phyloP scores from a whole-genome alignment of 106 monocot species.

The Chionographis japonica region DNA sequence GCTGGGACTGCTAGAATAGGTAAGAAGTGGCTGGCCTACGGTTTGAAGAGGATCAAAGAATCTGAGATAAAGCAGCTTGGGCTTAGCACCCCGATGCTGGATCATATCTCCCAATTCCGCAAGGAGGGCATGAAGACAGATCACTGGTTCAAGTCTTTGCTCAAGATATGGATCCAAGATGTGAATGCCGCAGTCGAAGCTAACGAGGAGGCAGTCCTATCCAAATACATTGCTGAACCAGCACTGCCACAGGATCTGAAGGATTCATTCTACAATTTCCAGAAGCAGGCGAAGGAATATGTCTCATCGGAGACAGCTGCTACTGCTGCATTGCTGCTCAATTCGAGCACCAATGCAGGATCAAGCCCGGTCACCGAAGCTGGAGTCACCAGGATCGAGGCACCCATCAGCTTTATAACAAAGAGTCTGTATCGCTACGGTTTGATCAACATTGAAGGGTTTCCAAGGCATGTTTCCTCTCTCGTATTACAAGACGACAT shows the following conservation, averaged over 20 bases:
- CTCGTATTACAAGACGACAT: slow-evolving; percentile 76
- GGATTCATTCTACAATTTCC: slow-evolving; percentile 71
- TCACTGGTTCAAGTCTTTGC: slow-evolving; percentile 80
- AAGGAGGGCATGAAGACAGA: slow-evolving; percentile 98
- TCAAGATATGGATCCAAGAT: slow-evolving; percentile 91
- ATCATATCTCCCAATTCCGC: slow-evolving; percentile 66
- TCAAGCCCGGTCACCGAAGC: background rate
- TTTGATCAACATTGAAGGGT: slow-evolving; percentile 51
- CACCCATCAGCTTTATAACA: slow-evolving; percentile 42
- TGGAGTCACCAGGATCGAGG: slow-evolving; percentile 45
- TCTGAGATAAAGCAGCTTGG: slow-evolving; percentile 81
- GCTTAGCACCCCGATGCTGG: slow-evolving; percentile 77
- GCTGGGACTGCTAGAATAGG: slow-evolving; percentile 63
- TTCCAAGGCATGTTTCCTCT: slow-evolving; percentile 50
- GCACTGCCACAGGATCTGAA: slow-evolving; percentile 64
- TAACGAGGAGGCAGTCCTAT: slow-evolving; percentile 44
- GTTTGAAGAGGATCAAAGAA: slow-evolving; percentile 81
- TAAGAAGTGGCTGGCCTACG: slow-evolving; percentile 86
- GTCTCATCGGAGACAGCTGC: slow-evolving; percentile 55
- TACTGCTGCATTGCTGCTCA: slow-evolving; percentile 35
- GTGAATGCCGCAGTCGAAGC: slow-evolving; percentile 39
- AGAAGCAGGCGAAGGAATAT: slow-evolving; percentile 51
- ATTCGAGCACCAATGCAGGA: background rate
- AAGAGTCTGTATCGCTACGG: slow-evolving; percentile 65
- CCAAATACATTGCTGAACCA: slow-evolving; percentile 74